Evolutionary conservation across 1,284 basidiomycete genomes (phyloP), one percentile per base, ranked within the genome.

Genomic region (Rhodotorula sp.): DNA sequence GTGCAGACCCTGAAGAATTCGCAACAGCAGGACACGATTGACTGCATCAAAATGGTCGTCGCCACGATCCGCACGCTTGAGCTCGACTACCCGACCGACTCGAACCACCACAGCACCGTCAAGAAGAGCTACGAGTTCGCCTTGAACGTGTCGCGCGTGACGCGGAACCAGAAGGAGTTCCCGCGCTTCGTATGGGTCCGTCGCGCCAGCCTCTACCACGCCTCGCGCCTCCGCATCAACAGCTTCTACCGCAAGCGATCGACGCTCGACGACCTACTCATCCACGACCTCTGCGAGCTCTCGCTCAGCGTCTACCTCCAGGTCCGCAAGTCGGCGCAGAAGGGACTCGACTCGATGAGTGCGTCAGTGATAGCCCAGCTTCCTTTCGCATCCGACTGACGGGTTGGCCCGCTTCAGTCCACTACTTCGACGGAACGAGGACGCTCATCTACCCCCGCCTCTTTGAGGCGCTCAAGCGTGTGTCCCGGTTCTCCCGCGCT

Each of bases 221-320:
- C 77, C 84, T 85, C 76, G 44, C 78, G 75, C 63, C 74, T 89
- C 52, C 89, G 91, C 74, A 86, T 92, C 83, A 89, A 91, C 77
- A 85, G 88, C 10, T 83, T 93, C 76, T 92, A 92, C 80, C 89
- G 94, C 54, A 84, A 86, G 59, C 87, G 94, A 47, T 90, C 90
- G 9, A 86, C 84, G 30, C 83, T 92, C 24, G 92, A 95, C 76
- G 92, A 96, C 79, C 83, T 82, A 70, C 82, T 98, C 29, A 85
- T 97, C 57, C 81, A 82, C 48, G 90, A 92, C 78, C 81, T 97
- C 57, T 85, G 90, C 36, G 90, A 93, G 76, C 84, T 96, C 66
- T 90, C 91, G 56, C 83, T 97, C 39, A 94, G 92, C 0, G 88
- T 89, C 1, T 95, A 95, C 77, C 89, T 89, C 9, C 83, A 89